Conservation (phyloP, 2,329 filamentous ascomycete genomes). For the Ceratocystis destructans region DNA sequence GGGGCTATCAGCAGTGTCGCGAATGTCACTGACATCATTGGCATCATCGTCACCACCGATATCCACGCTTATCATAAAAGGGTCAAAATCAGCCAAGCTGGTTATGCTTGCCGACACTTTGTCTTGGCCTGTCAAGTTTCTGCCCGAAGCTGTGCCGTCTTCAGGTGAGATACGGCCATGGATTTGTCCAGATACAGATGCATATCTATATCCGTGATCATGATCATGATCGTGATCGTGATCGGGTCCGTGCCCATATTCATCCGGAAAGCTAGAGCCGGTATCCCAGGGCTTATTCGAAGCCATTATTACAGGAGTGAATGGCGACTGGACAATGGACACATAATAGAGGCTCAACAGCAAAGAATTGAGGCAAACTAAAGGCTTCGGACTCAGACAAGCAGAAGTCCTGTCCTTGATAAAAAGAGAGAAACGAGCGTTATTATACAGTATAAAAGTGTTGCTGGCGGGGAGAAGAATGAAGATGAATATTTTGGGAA, state of each 20-base stretch:
- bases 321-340: background rate
- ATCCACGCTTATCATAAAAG: background rate
- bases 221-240: background rate
- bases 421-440: background rate
- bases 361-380: background rate
- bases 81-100: slow-evolving; percentile 3
- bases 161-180: background rate
- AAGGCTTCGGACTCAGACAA: background rate
- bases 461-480: no score
- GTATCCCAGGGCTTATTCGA: background rate
- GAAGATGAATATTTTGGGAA: no score
- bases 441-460: no score
- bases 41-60: background rate
- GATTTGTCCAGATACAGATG: background rate
- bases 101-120: slow-evolving; percentile 1
- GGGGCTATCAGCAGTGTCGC: background rate
- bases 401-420: background rate
- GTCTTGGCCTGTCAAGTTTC: background rate
- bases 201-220: background rate
- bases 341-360: background rate
- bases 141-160: background rate
- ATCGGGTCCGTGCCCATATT: background rate
- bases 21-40: background rate
- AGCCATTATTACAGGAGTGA: background rate
- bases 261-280: background rate